Base-by-base conservation (phyloP, 2,329 filamentous ascomycete species). In the Aspergillus latus region DNA sequence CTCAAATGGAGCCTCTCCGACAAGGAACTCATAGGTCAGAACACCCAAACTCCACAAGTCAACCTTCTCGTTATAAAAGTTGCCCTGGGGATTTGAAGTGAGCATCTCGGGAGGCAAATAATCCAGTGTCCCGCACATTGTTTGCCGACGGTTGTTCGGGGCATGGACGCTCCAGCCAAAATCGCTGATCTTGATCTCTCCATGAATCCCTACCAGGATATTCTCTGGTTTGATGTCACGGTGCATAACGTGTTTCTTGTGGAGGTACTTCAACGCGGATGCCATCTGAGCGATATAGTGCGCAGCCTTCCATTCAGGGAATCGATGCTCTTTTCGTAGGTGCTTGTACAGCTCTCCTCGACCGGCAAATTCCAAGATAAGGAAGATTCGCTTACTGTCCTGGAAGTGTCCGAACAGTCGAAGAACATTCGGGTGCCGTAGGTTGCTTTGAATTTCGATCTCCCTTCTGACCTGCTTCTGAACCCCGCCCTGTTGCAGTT, bases 61-160 rank as follows among this genome's bases (percentile, higher is more conserved):
- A 30, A 99, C 90, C 78, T 97, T 97, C 72, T 97, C 92, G 58
- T 85, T 89, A 76, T 97, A 97, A 70, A 83, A 94, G 76, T 94
- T 96, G 68, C 93, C 90, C 65, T 87, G 84, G 64, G 83, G 83
- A 44, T 90, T 88, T 4, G 87, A 84, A 74, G 88, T 89, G 74
- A 97, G 84, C 94, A 99, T 99, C 85, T 99, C 94, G 4, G 94
- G 94, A 2, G 94, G 94, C 13, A 99, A 84, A 74, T 99, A 99
- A 76, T 99, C 94, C 43, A 97, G 84, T 15, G 94, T 99, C 61
- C 94, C 94, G 73, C 94, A 99, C 85, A 97, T 92, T 55, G 94
- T 99, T 69, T 92, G 88, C 60, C 94, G 84, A 65, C 94, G 82
- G 78, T 93, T 95, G 75, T 96, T 97, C 29, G 94, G 94, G 4